These are phyloP conservation scores for Acidiella bohemica DNA, from an alignment of 495 filamentous ascomycete genomes.

Conservation along the genomic window DNA sequence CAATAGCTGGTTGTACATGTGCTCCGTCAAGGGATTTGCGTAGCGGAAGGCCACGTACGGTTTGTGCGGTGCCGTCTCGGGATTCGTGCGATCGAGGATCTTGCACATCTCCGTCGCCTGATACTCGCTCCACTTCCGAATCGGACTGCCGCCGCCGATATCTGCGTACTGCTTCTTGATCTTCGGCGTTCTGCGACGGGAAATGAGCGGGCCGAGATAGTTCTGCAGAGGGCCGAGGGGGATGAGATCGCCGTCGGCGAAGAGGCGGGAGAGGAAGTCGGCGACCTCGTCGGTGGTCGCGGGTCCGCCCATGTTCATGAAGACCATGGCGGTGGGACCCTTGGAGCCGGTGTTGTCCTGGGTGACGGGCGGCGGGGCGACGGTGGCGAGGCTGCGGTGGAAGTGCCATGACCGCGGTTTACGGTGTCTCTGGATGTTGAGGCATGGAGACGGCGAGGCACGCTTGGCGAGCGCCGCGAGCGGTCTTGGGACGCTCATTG, in stretches of 20 bases:
- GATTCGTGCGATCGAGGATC: constrained; percentile 74
- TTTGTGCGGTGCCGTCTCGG: constrained; percentile 90
- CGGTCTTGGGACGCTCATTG: constrained; percentile 16
- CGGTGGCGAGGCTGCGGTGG: constrained; percentile 26
- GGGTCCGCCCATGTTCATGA: constrained; percentile 98
- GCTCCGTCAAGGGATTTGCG: constrained; percentile 83
- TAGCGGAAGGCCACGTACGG: constrained; percentile 99
- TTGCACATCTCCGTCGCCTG: constrained; percentile 94
- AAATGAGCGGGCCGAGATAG: constrained; percentile 80
- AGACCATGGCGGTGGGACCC: constrained; percentile 86
- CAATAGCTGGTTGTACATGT: constrained; percentile 70
- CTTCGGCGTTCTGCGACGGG: constrained; percentile 77
- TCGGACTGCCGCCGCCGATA: constrained; percentile 93
- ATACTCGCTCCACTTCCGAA: constrained; percentile 93
- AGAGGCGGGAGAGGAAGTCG: constrained; percentile 83
- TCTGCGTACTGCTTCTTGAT: constrained; percentile 89
- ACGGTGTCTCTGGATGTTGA: constrained; percentile 14
- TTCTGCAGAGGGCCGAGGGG: constrained; percentile 86
- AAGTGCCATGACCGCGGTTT: constrained; percentile 36
- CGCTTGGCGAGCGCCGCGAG: constrained; percentile 19
- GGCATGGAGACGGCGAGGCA: constrained; percentile 14
- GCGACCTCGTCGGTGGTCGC: constrained; percentile 77
- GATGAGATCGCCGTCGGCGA: constrained; percentile 92
- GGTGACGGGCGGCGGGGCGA: constrained; percentile 60
- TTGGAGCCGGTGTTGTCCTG: constrained; percentile 50